Base-by-base conservation (phyloP, 768 basidiomycete genomes). In the Rickenella mellea region DNA sequence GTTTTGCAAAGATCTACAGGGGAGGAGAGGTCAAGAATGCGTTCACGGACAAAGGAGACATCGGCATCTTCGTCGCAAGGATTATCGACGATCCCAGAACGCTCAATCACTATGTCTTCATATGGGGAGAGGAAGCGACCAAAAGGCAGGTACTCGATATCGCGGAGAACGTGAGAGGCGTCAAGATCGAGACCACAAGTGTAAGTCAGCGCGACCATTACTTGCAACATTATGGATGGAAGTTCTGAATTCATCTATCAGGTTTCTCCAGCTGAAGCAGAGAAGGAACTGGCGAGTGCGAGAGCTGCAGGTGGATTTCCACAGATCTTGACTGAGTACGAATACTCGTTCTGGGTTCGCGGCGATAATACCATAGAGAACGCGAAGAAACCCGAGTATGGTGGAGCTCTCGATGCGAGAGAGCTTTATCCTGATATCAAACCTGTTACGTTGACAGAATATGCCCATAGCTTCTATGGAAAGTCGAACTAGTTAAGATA, bases 61-160 rank as follows among this genome's bases (percentile, higher is more conserved):
- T 62, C 41, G 58, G 58, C 0, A 27, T 17, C 1, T 60, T 55
- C 44, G 57, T 61, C 27, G 55, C 51, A 8, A 55, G 51, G 25
- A 60, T 63, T 32, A 51, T 64, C 27, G 50, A 48, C 12, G 62
- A 64, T 35, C 42, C 48, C 30, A 48, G 59, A 9, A 63, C 62
- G 12, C 32, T 61, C 24, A 61, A 64, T 43, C 55, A 56, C 20
- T 50, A 36, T n/a, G 56, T 63, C 5, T 51, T 56, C 9, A 45
- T 48, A 2, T 57, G 55, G 45, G 50, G 54, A 22, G 61, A 60
- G 6, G 52, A 58, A 30, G 20, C 51, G 9, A 54, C 51, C 6
- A 43, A 54, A 38, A 42, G 46, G 10, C 55, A 60, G 46, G 43
- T 47, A 20, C 19, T 36, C 10, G 33, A 17, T 9, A 17, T 36